Base-by-base conservation (phyloP, 257 asterid species). In the Echium plantagineum region DNA sequence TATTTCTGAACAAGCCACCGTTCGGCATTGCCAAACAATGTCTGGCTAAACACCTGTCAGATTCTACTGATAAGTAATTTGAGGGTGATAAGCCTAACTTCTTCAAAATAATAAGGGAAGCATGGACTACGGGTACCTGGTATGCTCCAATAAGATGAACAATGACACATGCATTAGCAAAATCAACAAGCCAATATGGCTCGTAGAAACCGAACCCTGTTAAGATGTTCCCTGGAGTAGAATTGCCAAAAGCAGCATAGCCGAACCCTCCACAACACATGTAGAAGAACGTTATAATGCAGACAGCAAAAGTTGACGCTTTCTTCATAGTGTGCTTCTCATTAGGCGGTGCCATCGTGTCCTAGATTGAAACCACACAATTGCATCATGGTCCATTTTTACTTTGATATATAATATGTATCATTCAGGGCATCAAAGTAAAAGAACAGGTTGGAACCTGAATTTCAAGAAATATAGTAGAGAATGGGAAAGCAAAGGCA, bases 191-290 rank as follows among this genome's bases (percentile, higher is more conserved):
- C 97, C 97, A 86, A 63, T 68, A 86, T 0, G 95, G 90, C 72
- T 84, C 93, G 5, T 84, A 85, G 60, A 80, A 83, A 18, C 94
- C 89, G n/a, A 89, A 89, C 31, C 93, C 97, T 10, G 96, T 83
- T 80, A 90, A 72, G 70, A 90, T 75, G 60, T 90, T 85, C 53
- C 97, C 96, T 0, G 95, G 97, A 8, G 95, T 85, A 4, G 83
- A 78, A 58, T 83, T 72, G 18, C 97, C 97, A 32, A 90, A 90
- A 18, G 96, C 96, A 18, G 89, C 97, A 68, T 90, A 90, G 17
- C 97, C 97, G 20, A 90, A 68, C 30, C 97, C 97, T 63, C 96
- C 97, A 63, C 96, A 87, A 70, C 82, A 77, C n/a, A 90, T 53
- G 89, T 81, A 77, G 75, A 87, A 87, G 76, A 78, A 77, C 24